Percentiles rank a stretch among this genome's conserved stretches.
Conservation (phyloP, 2,329 filamentous ascomycete genomes). For the Blumeria graminis region DNA sequence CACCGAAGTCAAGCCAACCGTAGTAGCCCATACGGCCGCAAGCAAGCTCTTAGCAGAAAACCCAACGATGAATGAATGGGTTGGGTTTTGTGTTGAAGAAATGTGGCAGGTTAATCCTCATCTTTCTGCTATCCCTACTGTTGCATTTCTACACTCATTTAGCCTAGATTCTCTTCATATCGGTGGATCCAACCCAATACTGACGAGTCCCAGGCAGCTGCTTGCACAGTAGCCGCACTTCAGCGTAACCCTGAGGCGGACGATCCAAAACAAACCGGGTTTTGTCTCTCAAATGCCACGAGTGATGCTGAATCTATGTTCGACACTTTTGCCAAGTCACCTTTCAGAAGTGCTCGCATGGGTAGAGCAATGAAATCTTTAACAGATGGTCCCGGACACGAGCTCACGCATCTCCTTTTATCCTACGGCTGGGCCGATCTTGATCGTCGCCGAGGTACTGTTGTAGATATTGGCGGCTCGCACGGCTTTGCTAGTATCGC, state of each 20-base stretch:
- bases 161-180: not conserved
- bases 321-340: conserved; percentile 25
- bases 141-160: not conserved
- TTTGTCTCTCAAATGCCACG: conserved; percentile 26
- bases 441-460: conserved; percentile 20
- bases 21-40: conserved; percentile 29
- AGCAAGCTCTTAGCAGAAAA: conserved; percentile 27
- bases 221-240: conserved; percentile 23
- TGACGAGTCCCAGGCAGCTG: conserved; percentile 19
- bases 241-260: conserved; percentile 23
- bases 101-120: conserved; percentile 16
- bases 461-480: conserved; percentile 35
- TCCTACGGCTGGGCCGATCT: conserved; percentile 28
- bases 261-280: conserved; percentile 24
- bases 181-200: not conserved
- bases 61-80: conserved; percentile 24
- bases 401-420: conserved; percentile 26
- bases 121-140: not conserved
- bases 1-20: conserved; percentile 23
- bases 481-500: conserved; percentile 32
- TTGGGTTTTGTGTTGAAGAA: conserved; percentile 30
- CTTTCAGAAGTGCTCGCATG: conserved; percentile 24
- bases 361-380: conserved; percentile 29
- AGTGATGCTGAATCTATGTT: conserved; percentile 29
- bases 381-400: conserved; percentile 30